Percentiles rank a stretch among this genome's conserved stretches.
phyloP scores from a whole-genome alignment of 441 rosid genomes.

The Eutrema salsugineum region DNA sequence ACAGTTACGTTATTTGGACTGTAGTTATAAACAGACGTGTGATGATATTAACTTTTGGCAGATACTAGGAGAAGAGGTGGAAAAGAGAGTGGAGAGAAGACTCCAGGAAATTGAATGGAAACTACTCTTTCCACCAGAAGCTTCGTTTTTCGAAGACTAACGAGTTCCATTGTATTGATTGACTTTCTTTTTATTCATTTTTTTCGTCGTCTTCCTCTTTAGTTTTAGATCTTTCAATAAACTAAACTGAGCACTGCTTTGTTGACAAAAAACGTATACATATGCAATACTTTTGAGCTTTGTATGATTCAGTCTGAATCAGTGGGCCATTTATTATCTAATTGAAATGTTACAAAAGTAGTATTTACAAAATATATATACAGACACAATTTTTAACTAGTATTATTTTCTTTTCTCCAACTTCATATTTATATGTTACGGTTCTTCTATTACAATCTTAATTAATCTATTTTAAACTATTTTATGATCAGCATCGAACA shows the following conservation, averaged over 20 bases:
- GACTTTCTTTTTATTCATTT: background rate
- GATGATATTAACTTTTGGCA: slow-evolving; percentile 1
- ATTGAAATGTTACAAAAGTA: background rate
- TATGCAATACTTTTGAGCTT: background rate
- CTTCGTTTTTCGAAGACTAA: slow-evolving; percentile 15
- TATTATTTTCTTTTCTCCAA: background rate
- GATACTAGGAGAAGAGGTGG: slow-evolving; percentile 46
- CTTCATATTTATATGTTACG: background rate
- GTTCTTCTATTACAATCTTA: too few species aligned
- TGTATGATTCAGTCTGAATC: background rate
- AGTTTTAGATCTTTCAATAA: background rate
- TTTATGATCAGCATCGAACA: too few species aligned
- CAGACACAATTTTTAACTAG: background rate
- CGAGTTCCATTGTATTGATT: slow-evolving; percentile 4
- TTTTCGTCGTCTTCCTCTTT: background rate
- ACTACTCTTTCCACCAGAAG: slow-evolving; percentile 15
- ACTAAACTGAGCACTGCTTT: background rate
- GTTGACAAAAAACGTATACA: background rate
- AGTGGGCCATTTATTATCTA: background rate
- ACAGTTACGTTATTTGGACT: background rate
- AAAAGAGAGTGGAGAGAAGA: slow-evolving; percentile 33
- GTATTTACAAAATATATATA: background rate
- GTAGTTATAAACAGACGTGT: background rate
- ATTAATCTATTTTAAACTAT: too few species aligned
- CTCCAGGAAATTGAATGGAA: slow-evolving; percentile 41